A percentile compares a stretch with the other conserved stretches of the same genome.
Conservation (phyloP, 176 grass and related monocot species). For the Eragrostis nindensis region DNA sequence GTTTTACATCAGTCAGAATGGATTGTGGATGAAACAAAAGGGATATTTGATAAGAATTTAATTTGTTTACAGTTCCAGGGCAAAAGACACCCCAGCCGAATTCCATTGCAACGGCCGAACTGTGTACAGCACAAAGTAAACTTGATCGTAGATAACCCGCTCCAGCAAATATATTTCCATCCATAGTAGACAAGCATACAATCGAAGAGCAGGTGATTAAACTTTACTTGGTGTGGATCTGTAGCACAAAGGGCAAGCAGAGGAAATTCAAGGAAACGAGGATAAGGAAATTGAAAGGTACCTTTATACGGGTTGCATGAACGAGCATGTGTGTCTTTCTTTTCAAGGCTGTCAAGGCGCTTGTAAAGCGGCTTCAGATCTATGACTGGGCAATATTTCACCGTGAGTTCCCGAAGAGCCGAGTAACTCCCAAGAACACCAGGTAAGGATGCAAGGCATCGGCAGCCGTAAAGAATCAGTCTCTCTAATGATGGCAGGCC, state of each 20-base stretch:
- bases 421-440: not conserved
- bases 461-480: rapidly evolving
- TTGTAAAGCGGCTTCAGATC: slow-evolving; percentile 26
- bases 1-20: too few species aligned
- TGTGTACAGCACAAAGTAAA: too few species aligned
- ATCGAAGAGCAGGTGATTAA: not conserved
- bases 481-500: not conserved
- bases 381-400: not conserved
- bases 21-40: too few species aligned
- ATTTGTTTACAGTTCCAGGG: too few species aligned
- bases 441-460: not conserved
- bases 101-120: too few species aligned
- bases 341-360: not conserved
- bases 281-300: not conserved
- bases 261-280: not conserved
- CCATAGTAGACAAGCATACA: not conserved
- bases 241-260: too few species aligned
- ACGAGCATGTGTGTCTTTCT: not conserved
- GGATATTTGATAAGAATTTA: too few species aligned
- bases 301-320: not conserved
- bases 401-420: not conserved
- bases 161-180: not conserved
- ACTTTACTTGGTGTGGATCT: not conserved
- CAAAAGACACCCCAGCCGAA: too few species aligned
- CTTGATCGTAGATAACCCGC: too few species aligned